Evolutionary conservation across 2,329 filamentous ascomycete species (phyloP), one percentile per base, ranked within the genome.

Genomic region (Aureobasidium melanogenum): DNA sequence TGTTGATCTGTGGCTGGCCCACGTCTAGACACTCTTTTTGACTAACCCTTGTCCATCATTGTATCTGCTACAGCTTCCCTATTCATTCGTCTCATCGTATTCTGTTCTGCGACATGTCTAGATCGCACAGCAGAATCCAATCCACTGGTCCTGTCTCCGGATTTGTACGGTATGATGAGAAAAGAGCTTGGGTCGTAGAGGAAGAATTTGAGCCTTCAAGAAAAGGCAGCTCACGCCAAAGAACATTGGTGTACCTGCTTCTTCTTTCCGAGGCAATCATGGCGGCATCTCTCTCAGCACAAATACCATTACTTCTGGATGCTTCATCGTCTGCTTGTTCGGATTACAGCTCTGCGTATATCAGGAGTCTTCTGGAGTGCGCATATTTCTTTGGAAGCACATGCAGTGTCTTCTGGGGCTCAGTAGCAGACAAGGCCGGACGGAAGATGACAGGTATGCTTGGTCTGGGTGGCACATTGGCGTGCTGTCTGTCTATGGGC

Each of bases 261-360:
- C 77, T 78, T 61, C 70, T 80, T n/a, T 76, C 76, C 7, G 77
- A 79, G 69, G 76, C 77, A 70, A 77, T 79, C 66, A 78, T 79
- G 74, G 74, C 76, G 28, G 77, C 77, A n/a, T 77, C 75, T 57
- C 71, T 79, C 7, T 75, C 77, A 52, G 73, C 76, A 15, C 77
- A 79, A 62, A 73, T 79, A 41, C 74, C 76, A 63, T 75, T 79
- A 69, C 72, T 79, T 19, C 68, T 78, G 28, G 73, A 74, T 12
- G 6, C 36, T 3, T 74, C 75, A n/a, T 70, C 75, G 26, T 71
- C 76, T 32, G 75, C 71, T 60, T 79, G 77, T 65, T 73, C 75
- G 46, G 74, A 71, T 57, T 72, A 77, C 41, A 75, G 77, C 28
- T 74, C 75, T 2, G 76, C 76, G 2, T 79, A 79, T 60, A 70